Evolutionary conservation across 768 basidiomycete species (phyloP).

Genomic region (Boletus tomentosulus): DNA sequence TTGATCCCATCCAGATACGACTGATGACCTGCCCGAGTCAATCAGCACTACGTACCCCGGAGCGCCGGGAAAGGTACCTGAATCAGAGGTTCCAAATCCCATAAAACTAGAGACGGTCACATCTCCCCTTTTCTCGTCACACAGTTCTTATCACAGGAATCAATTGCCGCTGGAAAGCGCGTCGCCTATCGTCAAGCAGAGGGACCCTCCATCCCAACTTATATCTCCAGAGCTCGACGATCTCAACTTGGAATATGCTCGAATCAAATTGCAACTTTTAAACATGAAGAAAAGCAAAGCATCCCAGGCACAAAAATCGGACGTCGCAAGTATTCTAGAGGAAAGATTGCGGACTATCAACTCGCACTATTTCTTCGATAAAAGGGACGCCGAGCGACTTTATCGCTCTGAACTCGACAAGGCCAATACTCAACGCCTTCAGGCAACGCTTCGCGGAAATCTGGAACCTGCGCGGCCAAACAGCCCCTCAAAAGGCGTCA

Average conservation of each 20-base stretch:
- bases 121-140: conserved; percentile 36
- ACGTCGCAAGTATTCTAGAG: conserved; percentile 38
- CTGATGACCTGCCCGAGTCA: conserved; percentile 11
- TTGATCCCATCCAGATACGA: conserved; percentile 7
- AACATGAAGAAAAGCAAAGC: conserved; percentile 37
- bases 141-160: not conserved
- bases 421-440: conserved; percentile 41
- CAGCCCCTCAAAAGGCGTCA: not conserved
- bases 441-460: conserved; percentile 38
- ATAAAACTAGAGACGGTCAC: conserved; percentile 39
- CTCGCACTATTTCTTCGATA: conserved; percentile 67
- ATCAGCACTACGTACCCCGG: not conserved
- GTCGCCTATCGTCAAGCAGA: conserved; percentile 6
- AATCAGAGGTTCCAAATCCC: conserved; percentile 1
- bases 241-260: conserved; percentile 59
- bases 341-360: conserved; percentile 44
- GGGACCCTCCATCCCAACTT: conserved; percentile 23
- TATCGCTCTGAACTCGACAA: conserved; percentile 54
- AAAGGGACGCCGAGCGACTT: conserved; percentile 55
- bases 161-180: conserved; percentile 3
- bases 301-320: conserved; percentile 23
- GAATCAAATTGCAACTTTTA: conserved; percentile 54
- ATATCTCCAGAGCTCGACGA: conserved; percentile 44
- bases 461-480: not conserved
- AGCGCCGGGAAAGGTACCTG: conserved; percentile 1